Conservation (phyloP, 495 filamentous ascomycete genomes). For the Clohesyomyces aquaticus region DNA sequence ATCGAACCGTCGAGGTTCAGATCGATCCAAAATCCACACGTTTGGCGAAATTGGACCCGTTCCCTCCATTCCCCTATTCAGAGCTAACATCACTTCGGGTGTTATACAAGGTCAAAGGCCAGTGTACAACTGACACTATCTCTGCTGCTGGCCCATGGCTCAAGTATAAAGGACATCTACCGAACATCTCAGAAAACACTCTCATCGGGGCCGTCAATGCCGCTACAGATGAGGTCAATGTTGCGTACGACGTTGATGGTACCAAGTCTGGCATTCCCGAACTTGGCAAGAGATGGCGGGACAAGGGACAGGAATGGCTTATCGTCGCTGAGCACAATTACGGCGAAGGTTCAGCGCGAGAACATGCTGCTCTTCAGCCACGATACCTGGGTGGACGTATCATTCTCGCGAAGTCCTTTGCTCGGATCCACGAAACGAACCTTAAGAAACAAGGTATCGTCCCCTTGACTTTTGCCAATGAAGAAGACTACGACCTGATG, state of each 20-base stretch:
- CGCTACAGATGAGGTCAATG: constrained; percentile 88
- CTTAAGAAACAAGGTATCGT: constrained; percentile 99
- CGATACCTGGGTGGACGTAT: constrained; percentile 87
- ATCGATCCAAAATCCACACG: constrained; percentile 85
- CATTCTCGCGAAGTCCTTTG: constrained; percentile 89
- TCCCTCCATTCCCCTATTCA: constrained; percentile 75
- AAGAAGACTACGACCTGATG: constrained; percentile 84
- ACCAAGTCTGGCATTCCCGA: constrained; percentile 73
- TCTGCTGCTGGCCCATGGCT: constrained; percentile 97
- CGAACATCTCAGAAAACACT: constrained; percentile 96
- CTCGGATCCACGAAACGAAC: constrained; percentile 97
- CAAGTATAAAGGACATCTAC: constrained; percentile 98
- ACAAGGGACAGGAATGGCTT: constrained; percentile 73
- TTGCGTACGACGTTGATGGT: constrained; percentile 81
- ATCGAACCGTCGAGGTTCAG: constrained; percentile 65
- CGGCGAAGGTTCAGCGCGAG: constrained; percentile 91
- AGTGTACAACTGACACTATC: constrained; percentile 98
- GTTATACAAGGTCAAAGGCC: constrained; percentile 92
- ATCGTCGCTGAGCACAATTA: constrained; percentile 98
- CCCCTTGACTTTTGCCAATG: constrained; percentile 83
- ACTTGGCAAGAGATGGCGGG: constrained; percentile 79
- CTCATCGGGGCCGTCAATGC: constrained; percentile 93
- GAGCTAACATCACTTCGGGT: constrained; percentile 77
- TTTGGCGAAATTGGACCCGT: constrained; percentile 88
- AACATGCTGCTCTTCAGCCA: constrained; percentile 96